Conservation (phyloP, 2,329 filamentous ascomycete genomes). For the Colletotrichum tropicale region DNA sequence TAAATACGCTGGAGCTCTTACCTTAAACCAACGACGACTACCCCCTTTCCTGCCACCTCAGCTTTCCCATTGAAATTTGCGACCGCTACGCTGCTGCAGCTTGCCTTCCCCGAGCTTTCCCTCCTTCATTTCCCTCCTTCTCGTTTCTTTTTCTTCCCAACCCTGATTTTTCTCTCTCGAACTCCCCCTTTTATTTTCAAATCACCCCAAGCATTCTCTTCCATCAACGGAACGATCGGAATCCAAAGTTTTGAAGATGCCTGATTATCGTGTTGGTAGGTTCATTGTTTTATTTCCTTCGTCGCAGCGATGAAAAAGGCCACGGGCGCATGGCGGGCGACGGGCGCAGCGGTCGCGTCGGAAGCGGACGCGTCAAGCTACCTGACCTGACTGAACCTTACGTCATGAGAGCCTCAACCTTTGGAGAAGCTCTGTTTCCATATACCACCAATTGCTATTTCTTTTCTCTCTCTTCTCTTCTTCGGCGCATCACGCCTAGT, state of each 20-base stretch:
- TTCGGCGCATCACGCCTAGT: not conserved
- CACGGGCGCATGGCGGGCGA: not conserved
- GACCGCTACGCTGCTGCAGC: not conserved
- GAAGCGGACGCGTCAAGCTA: conserved; percentile 1
- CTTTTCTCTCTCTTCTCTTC: not conserved
- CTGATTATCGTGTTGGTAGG: conserved; percentile 53
- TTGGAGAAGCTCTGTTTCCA: not conserved
- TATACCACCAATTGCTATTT: not conserved
- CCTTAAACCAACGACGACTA: not conserved
- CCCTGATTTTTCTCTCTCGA: not conserved
- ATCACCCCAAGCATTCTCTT: not conserved
- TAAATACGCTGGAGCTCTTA: not conserved
- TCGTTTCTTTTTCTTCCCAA: conserved; percentile 6
- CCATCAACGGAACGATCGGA: not conserved
- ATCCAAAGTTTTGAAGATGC: conserved; percentile 36
- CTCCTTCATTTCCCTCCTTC: conserved; percentile 1
- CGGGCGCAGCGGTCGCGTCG: not conserved
- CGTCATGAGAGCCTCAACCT: conserved; percentile 2
- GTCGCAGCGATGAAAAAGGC: not conserved
- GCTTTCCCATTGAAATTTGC: not conserved
- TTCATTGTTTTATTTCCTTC: not conserved
- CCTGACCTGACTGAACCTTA: not conserved
- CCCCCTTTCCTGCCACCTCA: not conserved
- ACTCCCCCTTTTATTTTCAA: not conserved
- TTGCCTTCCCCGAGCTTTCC: not conserved